Conservation (phyloP, 2,329 filamentous ascomycete species). For the Fusarium cicatricum region DNA sequence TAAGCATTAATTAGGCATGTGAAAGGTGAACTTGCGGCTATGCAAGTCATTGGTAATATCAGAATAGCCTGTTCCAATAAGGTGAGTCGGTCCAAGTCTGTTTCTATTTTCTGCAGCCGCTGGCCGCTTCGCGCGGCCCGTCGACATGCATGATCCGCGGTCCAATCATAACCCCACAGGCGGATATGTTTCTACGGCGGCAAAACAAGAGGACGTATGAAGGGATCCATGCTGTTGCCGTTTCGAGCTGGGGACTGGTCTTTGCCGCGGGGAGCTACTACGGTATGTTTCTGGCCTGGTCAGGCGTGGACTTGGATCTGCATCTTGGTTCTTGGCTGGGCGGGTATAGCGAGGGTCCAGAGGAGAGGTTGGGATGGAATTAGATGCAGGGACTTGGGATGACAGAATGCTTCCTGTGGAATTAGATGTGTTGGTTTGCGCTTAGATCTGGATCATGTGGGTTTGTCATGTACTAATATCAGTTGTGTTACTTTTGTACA, state of each 20-base stretch:
- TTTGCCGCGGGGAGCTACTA: slow-evolving; percentile 7
- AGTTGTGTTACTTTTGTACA: too few species aligned
- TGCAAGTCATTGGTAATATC: slow-evolving; percentile 30
- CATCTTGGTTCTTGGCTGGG: slow-evolving; percentile 7
- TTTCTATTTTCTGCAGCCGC: slow-evolving; percentile 43
- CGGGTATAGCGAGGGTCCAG: too few species aligned
- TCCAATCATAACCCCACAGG: slow-evolving; percentile 22
- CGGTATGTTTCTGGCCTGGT: slow-evolving; percentile 30
- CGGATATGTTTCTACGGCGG: background rate
- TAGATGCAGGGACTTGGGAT: too few species aligned
- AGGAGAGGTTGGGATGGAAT: too few species aligned
- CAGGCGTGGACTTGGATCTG: slow-evolving; percentile 15
- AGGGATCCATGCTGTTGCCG: too few species aligned
- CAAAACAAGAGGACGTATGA: slow-evolving; percentile 5
- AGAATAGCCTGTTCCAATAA: slow-evolving; percentile 18
- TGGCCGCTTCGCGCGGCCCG: slow-evolving; percentile 39
- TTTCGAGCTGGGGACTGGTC: too few species aligned
- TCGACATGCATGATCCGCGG: slow-evolving; percentile 16
- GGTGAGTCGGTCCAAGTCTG: slow-evolving; percentile 1
- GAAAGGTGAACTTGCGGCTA: slow-evolving; percentile 5
- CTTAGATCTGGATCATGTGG: too few species aligned
- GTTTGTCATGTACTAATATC: too few species aligned
- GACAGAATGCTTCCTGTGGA: too few species aligned
- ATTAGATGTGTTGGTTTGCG: too few species aligned
- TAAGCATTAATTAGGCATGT: slow-evolving; percentile 3